Conservation (phyloP, 2,329 filamentous ascomycete species). For the Didymella sp. region DNA sequence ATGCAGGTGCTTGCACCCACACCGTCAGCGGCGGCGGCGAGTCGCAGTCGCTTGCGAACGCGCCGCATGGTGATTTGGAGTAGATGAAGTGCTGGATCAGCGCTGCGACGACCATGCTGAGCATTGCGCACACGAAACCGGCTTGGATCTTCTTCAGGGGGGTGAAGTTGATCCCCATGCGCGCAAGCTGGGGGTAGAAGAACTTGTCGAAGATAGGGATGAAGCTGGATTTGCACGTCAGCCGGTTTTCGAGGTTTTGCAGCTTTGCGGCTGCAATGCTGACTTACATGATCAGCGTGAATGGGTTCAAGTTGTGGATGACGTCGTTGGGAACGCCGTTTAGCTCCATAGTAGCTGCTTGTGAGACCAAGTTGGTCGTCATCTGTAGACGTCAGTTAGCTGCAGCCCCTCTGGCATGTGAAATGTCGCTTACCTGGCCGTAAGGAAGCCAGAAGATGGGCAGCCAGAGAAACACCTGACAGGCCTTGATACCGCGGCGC, state of each 20-base stretch:
- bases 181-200: conserved; percentile 72
- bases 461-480: conserved; percentile 59
- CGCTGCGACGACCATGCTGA: conserved; percentile 66
- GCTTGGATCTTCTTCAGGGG: conserved; percentile 76
- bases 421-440: conserved; percentile 47
- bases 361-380: conserved; percentile 63
- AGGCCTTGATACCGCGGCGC: conserved; percentile 31
- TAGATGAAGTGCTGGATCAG: conserved; percentile 65
- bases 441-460: conserved; percentile 62
- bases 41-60: conserved; percentile 48
- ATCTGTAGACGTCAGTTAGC: conserved; percentile 53
- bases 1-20: conserved; percentile 59
- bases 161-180: conserved; percentile 68
- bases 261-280: neutral
- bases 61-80: conserved; percentile 53
- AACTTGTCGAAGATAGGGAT: conserved; percentile 69
- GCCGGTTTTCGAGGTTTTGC: neutral
- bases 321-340: conserved; percentile 77
- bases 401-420: neutral
- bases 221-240: conserved; percentile 44
- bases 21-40: conserved; percentile 56
- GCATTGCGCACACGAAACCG: conserved; percentile 70
- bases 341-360: conserved; percentile 60
- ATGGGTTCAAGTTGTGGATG: conserved; percentile 76
- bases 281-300: conserved; percentile 70